Percentiles rank a stretch among this genome's conserved stretches.
Conservation (phyloP, 495 filamentous ascomycete species). For the Penicillium turbatum region DNA sequence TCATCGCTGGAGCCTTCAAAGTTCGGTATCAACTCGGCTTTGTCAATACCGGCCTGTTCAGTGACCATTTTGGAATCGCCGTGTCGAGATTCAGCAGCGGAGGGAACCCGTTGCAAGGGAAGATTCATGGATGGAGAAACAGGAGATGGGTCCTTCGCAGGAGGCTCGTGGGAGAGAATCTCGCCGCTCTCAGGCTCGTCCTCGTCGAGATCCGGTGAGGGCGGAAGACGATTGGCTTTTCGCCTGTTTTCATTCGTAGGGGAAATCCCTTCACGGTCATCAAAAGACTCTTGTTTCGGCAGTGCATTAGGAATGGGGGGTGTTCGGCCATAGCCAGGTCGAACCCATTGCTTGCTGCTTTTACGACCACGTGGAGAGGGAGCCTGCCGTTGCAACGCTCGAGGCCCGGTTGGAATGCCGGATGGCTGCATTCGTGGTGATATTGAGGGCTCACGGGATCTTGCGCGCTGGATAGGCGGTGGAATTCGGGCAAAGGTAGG, state of each 20-base stretch:
- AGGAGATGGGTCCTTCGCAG: slow-evolving; percentile 3
- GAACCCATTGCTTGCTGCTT: slow-evolving; percentile 59
- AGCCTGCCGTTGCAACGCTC: slow-evolving; percentile 42
- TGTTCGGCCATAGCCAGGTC: slow-evolving; percentile 41
- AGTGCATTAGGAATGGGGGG: slow-evolving; percentile 30
- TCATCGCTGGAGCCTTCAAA: slow-evolving; percentile 38
- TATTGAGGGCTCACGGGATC: slow-evolving; percentile 39
- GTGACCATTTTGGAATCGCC: slow-evolving; percentile 10
- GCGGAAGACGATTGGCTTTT: slow-evolving; percentile 10
- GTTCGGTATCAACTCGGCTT: slow-evolving; percentile 25
- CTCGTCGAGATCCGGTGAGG: slow-evolving; percentile 4
- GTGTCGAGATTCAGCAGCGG: slow-evolving; percentile 5
- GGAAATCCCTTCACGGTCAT: slow-evolving; percentile 36
- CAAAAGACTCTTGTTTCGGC: slow-evolving; percentile 37
- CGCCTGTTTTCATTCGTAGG: slow-evolving; percentile 20
- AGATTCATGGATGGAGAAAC: slow-evolving; percentile 15
- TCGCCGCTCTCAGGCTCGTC: slow-evolving; percentile 4
- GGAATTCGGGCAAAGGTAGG: slow-evolving; percentile 29
- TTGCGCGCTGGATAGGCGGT: slow-evolving; percentile 25
- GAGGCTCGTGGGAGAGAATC: background rate
- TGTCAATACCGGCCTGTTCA: slow-evolving; percentile 4
- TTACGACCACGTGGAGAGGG: slow-evolving; percentile 35
- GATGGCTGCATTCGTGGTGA: slow-evolving; percentile 50
- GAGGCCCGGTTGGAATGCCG: slow-evolving; percentile 55
- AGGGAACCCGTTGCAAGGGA: slow-evolving; percentile 12